Base-by-base conservation (phyloP, 192 early-diverging fungal species). In the Backusella liffmaniae region DNA sequence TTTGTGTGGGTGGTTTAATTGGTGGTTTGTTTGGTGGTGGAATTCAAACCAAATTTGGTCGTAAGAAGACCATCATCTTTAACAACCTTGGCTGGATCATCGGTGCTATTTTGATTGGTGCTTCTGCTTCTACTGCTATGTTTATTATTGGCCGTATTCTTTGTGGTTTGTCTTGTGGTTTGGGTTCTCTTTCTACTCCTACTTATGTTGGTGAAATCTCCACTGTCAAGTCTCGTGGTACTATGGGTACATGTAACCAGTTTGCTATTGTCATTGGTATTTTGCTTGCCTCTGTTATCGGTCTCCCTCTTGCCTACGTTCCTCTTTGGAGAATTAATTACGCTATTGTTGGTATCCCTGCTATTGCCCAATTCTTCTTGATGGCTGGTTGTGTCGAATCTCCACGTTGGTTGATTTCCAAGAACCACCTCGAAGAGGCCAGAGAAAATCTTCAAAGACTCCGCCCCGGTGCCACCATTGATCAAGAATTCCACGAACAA, bases 161-260 rank as follows among this genome's bases (percentile, higher is more conserved):
- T 34, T 87, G 88, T 35, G 95, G 95, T 65, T 81, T 94, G 76
- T 91, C 87, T 6, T 90, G 92, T 13, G 95, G 95, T 39, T 86
- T 91, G 9, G 88, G 87, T 34, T 88, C 88, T 49, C 77, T 88
- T 44, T 76, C 82, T 16, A 81, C 78, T n/a, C 84, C 86, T 29
- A 90, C 93, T 7, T 96, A 95, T 74, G 87, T 96, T 34, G 90
- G 89, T 26, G 95, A 95, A 79, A 90, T 96, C 76, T 85, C 92
- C 1, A 94, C 94, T 1, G 86, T 91, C 1, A 85, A 85, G 23
- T 80, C 84, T 46, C 86, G 94, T 76, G 94, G 93, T 34, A 76
- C 86, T 1, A 82, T 96, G 77, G 92, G 95, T 36, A 87, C 90
- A 35, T 83, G 90, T 72, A 91, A 92, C 78, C 94, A 96, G 85